These are phyloP conservation scores for Ascochyta fabae DNA, from an alignment of 2,329 filamentous ascomycete species.

Conservation along the genomic window DNA sequence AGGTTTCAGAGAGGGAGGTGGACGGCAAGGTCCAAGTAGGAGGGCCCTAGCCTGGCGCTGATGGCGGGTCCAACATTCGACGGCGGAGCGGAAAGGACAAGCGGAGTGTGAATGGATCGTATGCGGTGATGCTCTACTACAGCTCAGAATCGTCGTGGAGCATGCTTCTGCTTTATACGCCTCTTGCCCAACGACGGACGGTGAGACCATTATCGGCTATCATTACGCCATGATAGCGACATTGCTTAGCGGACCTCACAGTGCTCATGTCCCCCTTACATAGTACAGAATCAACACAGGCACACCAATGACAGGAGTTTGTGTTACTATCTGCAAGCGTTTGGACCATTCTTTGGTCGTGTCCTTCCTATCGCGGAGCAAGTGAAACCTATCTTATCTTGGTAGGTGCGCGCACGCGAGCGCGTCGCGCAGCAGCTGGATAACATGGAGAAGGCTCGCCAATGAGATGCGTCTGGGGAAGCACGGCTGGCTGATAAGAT, in stretches of 20 bases:
- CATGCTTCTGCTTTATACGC: conserved; percentile 27
- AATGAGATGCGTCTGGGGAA: conserved; percentile 19
- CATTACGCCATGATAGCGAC: conserved; percentile 48
- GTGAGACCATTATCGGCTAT: conserved; percentile 45
- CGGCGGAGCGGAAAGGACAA: conserved; percentile 16
- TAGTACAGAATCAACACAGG: conserved; percentile 17
- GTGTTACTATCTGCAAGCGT: conserved; percentile 25
- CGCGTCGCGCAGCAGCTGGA: conserved; percentile 33
- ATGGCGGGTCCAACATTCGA: conserved; percentile 1
- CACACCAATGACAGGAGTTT: conserved; percentile 32
- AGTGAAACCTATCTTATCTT: conserved; percentile 42
- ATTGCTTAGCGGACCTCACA: conserved; percentile 30
- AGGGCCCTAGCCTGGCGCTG: conserved; percentile 3
- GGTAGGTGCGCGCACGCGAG: conserved; percentile 25
- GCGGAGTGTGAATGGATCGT: conserved; percentile 4
- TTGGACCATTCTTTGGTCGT: conserved; percentile 15
- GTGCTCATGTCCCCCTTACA: conserved; percentile 24
- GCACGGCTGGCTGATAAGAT: conserved; percentile 28
- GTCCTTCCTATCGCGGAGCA: conserved; percentile 47
- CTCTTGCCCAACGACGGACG: conserved; percentile 11
- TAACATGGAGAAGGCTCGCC: conserved; percentile 24
- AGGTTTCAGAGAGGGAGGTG: background rate
- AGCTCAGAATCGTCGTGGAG: background rate
- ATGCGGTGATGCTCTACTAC: background rate
- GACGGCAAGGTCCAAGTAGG: background rate